A percentile compares a stretch with the other conserved stretches of the same genome.
Conservation (phyloP, 331 rosid genomes). For the Quercus tomentella region DNA sequence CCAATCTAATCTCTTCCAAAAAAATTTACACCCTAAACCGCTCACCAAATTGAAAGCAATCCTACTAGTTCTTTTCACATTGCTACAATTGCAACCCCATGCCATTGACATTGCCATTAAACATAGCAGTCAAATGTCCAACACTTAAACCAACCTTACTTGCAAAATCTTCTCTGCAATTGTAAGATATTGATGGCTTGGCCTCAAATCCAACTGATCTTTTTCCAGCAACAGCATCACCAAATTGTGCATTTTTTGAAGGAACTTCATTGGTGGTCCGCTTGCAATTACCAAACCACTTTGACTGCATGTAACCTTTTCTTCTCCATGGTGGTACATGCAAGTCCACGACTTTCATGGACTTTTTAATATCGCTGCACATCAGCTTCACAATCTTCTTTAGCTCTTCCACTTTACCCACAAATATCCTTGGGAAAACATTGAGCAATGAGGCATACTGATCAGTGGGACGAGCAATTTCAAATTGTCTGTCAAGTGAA, state of each 20-base stretch:
- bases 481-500: constrained; percentile 47
- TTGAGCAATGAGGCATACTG: constrained; percentile 45
- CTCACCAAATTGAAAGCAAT: background rate
- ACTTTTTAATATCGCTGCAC: constrained; percentile 56
- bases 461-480: constrained; percentile 71
- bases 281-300: constrained; percentile 69
- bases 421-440: constrained; percentile 47
- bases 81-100: background rate
- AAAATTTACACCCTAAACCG: too few species aligned
- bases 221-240: background rate
- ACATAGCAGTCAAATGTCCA: constrained; percentile 35
- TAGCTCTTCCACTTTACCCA: constrained; percentile 53
- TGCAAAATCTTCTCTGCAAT: constrained; percentile 28
- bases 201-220: constrained; percentile 17
- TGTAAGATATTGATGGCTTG: constrained; percentile 1
- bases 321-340: constrained; percentile 81
- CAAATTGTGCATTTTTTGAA: background rate
- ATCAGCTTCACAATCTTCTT: constrained; percentile 47
- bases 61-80: background rate
- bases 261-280: constrained; percentile 40
- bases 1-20: background rate
- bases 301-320: constrained; percentile 54
- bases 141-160: constrained; percentile 19
- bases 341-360: constrained; percentile 50
- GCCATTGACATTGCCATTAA: constrained; percentile 9